Base-by-base conservation (phyloP, 345 rosid genomes). In the Arabidopsis arenosa region DNA sequence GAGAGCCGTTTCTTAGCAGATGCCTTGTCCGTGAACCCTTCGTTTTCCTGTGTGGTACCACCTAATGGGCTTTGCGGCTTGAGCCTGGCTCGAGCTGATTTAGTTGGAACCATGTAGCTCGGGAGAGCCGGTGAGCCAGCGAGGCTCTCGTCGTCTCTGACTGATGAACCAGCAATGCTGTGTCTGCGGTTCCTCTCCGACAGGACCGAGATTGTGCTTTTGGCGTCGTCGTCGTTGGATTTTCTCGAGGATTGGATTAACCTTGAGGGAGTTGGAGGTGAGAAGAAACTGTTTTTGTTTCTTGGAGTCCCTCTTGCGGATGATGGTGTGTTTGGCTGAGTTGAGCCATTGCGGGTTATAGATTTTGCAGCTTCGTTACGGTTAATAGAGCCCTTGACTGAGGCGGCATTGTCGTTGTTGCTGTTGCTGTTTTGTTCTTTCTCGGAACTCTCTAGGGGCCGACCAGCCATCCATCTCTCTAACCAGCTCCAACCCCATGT, bases 401-500 rank as follows among this genome's bases (percentile, higher is more conserved):
- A 87, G 14, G 87, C 70, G 3, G 72, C 77, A 79, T 88, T 87
- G 5, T 82, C 84, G 26, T 55, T 68, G 72, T 32, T 57, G 64
- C 41, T 57, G 45, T 30, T 69, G 53, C 54, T 43, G 69, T 55
- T 77, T 32, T 61, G 79, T 60, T 89, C 97, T 80, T 88, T 95
- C 76, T 95, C 96, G 4, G 85, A 48, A 26, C 74, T 80, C 59
- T 93, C 97, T 85, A 92, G 79, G 66, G 97, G 97, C 68, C 89
- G 84, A 37, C 95, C 88, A 72, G 97, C 92, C 93, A 92, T 95
- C 99, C 98, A 89, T 74, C 98, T 80, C 72, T 93, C 99, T 80
- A 95, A 81, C 98, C 98, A 93, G 81, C 98, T 89, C 98, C 99
- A 95, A 62, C 99, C 98, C 99, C 99, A 95, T 11, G 88, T 70